Conservation (phyloP, 768 basidiomycete species). For the Termitomyces sp. region DNA sequence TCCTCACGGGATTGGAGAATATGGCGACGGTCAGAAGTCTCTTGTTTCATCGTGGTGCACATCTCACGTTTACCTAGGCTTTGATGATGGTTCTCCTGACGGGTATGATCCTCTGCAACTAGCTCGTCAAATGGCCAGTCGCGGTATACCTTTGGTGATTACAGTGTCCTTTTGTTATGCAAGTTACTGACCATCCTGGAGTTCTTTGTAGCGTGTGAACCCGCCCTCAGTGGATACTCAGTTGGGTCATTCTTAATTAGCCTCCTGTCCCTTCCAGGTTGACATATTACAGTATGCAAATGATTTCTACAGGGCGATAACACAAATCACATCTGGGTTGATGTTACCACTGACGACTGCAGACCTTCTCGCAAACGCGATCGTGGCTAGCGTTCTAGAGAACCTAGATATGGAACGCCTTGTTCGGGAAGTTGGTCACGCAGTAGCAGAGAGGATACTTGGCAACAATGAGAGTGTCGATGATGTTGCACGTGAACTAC, state of each 20-base stretch:
- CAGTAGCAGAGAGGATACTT: slow-evolving; percentile 88
- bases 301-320: slow-evolving; percentile 93
- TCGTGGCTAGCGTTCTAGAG: slow-evolving; percentile 94
- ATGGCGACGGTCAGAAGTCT: slow-evolving; percentile 75
- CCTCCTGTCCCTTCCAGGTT: not conserved
- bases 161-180: not conserved
- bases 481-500: slow-evolving; percentile 91
- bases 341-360: slow-evolving; percentile 97
- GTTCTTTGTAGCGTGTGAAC: slow-evolving; percentile 99
- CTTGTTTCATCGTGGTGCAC: slow-evolving; percentile 8
- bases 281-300: slow-evolving; percentile 62
- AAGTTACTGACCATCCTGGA: slow-evolving; percentile 24
- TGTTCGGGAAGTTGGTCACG: slow-evolving; percentile 90
- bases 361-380: slow-evolving; percentile 90
- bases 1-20: slow-evolving; percentile 95
- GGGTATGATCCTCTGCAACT: slow-evolving; percentile 86
- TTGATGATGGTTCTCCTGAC: slow-evolving; percentile 92
- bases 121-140: slow-evolving; percentile 83
- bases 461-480: slow-evolving; percentile 95
- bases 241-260: slow-evolving; percentile 36
- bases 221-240: slow-evolving; percentile 88
- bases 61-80: slow-evolving; percentile 46
- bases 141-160: slow-evolving; percentile 82
- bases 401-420: slow-evolving; percentile 98
- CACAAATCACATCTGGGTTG: slow-evolving; percentile 87